Base-by-base conservation (phyloP, 2,329 filamentous ascomycete species). In the Bimuria novae-zelandiae region DNA sequence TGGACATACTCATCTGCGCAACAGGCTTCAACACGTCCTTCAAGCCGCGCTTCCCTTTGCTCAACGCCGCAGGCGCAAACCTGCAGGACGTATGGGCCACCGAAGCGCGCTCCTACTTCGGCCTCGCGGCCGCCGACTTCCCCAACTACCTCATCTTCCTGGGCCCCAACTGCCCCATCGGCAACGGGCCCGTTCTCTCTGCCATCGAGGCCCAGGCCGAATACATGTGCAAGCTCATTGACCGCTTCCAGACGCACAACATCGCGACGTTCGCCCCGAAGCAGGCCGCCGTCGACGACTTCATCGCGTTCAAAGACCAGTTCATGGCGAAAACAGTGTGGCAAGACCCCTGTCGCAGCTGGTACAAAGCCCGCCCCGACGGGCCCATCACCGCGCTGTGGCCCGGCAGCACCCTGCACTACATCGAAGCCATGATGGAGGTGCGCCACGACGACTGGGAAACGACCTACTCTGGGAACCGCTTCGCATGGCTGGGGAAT, bases 141-240 rank as follows among this genome's bases (percentile, higher is more conserved):
- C 80, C 80, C 17, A 81, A 81, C 59, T 80, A 73, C 55, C 60
- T 73, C 50, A 70, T 73, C 37, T 75, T 76, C 64, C 64, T 76
- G 1, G 75, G 76, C 0, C 75, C 75, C 8, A 75, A 77, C 56
- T 73, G 69, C 43, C 75, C 76, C 3, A 75, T 77, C 43, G 73
- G 73, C 8, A 76, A 77, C 51, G 75, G 75, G 1, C 70, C 73
- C 0, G 72, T 79, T 0, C 66, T 80, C 3, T 73, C 68, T 2
- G 76, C 75, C 3, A 77, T 79, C 49, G 69, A 82, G 57, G 71
- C 73, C 46, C 74, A 80, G 52, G 77, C 76, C 3, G 79, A 82
- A 57, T 82, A 80, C 68, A 76, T 81, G 56, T 74, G 77, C 57
- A 77, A 79, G 56, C 62, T 81, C 33, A 75, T 83, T 52, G 76